phyloP scores from a whole-genome alignment of 768 basidiomycete genomes.

The Mrakia hoshinonis region DNA sequence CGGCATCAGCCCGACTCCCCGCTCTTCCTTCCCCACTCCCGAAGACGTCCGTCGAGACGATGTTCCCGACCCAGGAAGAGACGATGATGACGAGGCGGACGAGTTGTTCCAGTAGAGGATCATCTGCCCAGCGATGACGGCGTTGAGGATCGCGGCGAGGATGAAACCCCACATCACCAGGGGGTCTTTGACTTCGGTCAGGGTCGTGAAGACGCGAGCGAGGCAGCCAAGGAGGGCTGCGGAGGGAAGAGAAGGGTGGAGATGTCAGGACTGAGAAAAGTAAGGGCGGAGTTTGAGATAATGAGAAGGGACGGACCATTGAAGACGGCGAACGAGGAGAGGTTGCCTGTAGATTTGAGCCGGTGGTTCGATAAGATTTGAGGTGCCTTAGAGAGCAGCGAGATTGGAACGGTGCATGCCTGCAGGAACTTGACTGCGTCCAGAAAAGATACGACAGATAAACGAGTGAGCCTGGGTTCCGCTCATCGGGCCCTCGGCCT shows the following conservation, averaged over 20 bases:
- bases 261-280: not conserved
- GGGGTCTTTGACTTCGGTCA: conserved; percentile 73
- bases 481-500: not conserved
- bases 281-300: not conserved
- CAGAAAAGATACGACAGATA: conserved; percentile 29
- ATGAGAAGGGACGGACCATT: conserved; percentile 43
- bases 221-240: conserved; percentile 69
- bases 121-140: conserved; percentile 75
- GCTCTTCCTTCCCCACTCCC: conserved; percentile 16
- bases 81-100: not conserved
- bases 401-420: conserved; percentile 77
- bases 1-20: conserved; percentile 10
- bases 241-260: not conserved
- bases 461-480: not conserved
- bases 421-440: conserved; percentile 58
- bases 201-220: conserved; percentile 86
- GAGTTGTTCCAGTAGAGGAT: conserved; percentile 50
- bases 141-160: conserved; percentile 70
- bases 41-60: not conserved
- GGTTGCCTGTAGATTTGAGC: conserved; percentile 74
- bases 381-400: conserved; percentile 84
- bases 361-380: conserved; percentile 78
- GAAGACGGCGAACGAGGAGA: conserved; percentile 84
- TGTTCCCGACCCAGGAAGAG: not conserved
- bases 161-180: conserved; percentile 76